Percentiles rank a stretch among this genome's conserved stretches.
Conservation (phyloP, 805 yeast genomes). For the Teunomyces funiuensis region DNA sequence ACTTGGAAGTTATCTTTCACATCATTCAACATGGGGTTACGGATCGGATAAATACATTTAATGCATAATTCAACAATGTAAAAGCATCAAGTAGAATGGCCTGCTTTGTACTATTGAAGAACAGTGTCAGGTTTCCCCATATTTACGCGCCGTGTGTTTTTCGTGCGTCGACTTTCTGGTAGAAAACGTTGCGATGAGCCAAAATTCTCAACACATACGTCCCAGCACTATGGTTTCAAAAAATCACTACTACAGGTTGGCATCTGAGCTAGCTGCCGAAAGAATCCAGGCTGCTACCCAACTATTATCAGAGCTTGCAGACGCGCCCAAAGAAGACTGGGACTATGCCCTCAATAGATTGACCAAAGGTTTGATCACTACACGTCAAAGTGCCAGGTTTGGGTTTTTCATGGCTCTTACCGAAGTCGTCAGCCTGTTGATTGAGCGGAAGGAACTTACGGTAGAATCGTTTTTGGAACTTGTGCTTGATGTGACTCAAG, state of each 20-base stretch:
- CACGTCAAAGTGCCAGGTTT: slow-evolving; percentile 78
- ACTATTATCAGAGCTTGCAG: slow-evolving; percentile 58
- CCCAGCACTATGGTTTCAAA: slow-evolving; percentile 52
- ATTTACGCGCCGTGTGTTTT: not conserved
- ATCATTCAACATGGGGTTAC: slow-evolving; percentile 5
- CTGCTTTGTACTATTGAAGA: no score
- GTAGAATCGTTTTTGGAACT: slow-evolving; percentile 37
- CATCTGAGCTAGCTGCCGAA: slow-evolving; percentile 73
- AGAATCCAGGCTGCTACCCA: slow-evolving; percentile 70
- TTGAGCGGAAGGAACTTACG: slow-evolving; percentile 27
- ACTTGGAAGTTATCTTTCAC: slow-evolving; percentile 10
- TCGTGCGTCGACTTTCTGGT: not conserved
- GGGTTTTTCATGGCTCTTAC: slow-evolving; percentile 89
- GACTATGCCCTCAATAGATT: slow-evolving; percentile 77
- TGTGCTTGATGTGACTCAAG: slow-evolving; percentile 35
- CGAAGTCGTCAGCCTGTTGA: slow-evolving; percentile 51
- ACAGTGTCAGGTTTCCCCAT: not conserved
- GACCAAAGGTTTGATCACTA: slow-evolving; percentile 76
- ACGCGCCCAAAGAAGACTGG: slow-evolving; percentile 59
- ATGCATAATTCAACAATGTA: slow-evolving; percentile 9
- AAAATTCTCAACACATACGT: not conserved
- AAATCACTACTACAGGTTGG: slow-evolving; percentile 75
- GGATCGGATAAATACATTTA: slow-evolving; percentile 5
- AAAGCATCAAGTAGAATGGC: not conserved
- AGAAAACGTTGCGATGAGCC: slow-evolving; percentile 11